Evolutionary conservation across 192 early-diverging fungal genomes (phyloP).

Genomic region (Podila epicladia): DNA sequence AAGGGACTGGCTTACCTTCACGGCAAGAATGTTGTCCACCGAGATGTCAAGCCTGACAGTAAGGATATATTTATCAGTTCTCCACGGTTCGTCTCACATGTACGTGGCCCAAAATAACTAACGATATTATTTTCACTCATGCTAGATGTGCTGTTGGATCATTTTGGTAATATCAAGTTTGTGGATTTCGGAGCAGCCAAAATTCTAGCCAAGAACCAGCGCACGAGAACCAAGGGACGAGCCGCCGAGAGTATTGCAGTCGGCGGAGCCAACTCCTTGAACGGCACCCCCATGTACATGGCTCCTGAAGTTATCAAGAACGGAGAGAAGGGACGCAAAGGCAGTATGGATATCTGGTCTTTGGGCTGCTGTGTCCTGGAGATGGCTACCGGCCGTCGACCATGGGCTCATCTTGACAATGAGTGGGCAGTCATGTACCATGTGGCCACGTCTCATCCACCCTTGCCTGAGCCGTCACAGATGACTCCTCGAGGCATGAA

Average conservation of each 20-base stretch:
- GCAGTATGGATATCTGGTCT: constrained; percentile 93
- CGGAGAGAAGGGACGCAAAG: constrained; percentile 75
- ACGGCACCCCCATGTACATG: constrained; percentile 74
- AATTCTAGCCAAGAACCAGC: constrained; percentile 80
- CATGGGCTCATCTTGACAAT: constrained; percentile 91
- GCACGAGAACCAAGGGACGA: constrained; percentile 60
- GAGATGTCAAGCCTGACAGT: constrained; percentile 89
- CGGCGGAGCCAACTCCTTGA: constrained; percentile 67
- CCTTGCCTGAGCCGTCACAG: constrained; percentile 76
- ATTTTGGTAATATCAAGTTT: constrained; percentile 81
- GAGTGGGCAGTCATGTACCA: constrained; percentile 97
- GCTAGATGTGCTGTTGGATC: constrained; percentile 82
- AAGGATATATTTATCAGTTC: constrained; percentile 31
- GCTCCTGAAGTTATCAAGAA: constrained; percentile 87
- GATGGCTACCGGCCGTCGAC: constrained; percentile 89
- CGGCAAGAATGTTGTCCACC: constrained; percentile 84
- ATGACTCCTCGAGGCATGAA: constrained; percentile 74
- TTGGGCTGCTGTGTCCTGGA: constrained; percentile 91
- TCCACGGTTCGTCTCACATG: neutral
- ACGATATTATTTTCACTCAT: neutral
- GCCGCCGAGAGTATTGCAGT: constrained; percentile 32
- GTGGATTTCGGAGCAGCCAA: constrained; percentile 94
- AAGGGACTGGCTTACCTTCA: constrained; percentile 89
- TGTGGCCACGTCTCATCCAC: constrained; percentile 79
- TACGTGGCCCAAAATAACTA: neutral